Evolutionary conservation across 805 yeast genomes (phyloP), one percentile per base, ranked within the genome.

Genomic region (Pichia pseudocactophila): DNA sequence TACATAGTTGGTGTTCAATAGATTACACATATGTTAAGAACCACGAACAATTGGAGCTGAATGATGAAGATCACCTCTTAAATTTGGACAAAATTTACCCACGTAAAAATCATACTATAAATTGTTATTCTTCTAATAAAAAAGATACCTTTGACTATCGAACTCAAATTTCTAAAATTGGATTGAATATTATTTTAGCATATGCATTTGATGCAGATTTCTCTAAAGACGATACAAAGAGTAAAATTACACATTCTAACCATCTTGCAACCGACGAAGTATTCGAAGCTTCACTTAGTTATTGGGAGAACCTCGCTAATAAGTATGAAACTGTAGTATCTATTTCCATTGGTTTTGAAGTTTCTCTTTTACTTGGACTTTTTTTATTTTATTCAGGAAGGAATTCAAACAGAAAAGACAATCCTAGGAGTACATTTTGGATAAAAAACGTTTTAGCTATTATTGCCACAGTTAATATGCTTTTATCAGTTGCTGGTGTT

Each of bases 1-100:
- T 72, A 3, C 62, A 68, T 64, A 55, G 59, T 39, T 71, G 72
- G 66, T 74, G 80, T 50, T 63, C 57, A 40, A 74, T 73, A 1
- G 58, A 55, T 40, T 69, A 67, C 47, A 8, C 8, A 5, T 6
- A 8, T 22, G 25, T 28, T 4, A 10, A 6, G 11, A 15, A 31
- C 30, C 27, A 16, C 8, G 48, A 49, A 34, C 10, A 20, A 13
- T n/a, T 32, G 16, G 35, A 26, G 25, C 32, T 25, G 18, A 20
- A 18, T 17, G 41, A 22, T 22, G 25, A n/a, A 7, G 27, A 42
- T 12, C 5, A 20, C 7, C 25, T 22, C 7, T 22, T 22, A 6
- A 5, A 22, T 6, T 6, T 22, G 4, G 27, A 25, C 26, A 16
- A 13, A 28, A 15, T 12, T 11, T 19, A 6, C 11, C 34, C 34